Percentiles rank a stretch among this genome's conserved stretches.
Conservation (phyloP, 169 alveolate genomes). For the Besnoitia besnoiti region DNA sequence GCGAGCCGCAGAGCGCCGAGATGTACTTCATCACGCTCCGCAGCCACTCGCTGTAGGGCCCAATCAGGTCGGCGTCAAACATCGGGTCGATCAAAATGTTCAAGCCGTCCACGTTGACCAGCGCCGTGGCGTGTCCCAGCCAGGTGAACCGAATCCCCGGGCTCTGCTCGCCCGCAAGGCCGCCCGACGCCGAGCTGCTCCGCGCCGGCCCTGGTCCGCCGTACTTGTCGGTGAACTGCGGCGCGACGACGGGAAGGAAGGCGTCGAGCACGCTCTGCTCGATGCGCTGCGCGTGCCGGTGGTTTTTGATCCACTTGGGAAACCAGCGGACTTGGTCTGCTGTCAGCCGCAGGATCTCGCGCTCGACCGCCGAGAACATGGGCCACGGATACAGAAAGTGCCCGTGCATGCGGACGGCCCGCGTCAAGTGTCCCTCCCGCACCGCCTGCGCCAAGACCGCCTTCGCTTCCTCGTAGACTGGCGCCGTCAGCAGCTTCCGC, state of each 20-base stretch:
- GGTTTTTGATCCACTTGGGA: conserved; percentile 61
- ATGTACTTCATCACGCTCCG: conserved; percentile 25
- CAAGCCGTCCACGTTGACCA: conserved; percentile 47
- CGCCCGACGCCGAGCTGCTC: too few species aligned
- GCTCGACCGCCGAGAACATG: conserved; percentile 33
- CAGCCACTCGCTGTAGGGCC: conserved; percentile 43
- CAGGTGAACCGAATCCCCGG: conserved; percentile 56
- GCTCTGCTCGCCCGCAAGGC: not conserved
- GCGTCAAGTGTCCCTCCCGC: conserved; percentile 26
- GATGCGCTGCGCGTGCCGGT: conserved; percentile 38
- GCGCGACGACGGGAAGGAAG: conserved; percentile 40
- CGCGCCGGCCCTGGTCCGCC: conserved; percentile 67
- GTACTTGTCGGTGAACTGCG: conserved; percentile 42
- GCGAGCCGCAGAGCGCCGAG: conserved; percentile 40
- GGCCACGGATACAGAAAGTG: conserved; percentile 61
- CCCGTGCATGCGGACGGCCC: conserved; percentile 58
- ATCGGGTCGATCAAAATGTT: conserved; percentile 52
- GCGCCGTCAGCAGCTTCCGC: not conserved
- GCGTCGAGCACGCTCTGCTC: not conserved
- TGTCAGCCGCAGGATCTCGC: conserved; percentile 45
- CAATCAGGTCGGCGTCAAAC: conserved; percentile 48
- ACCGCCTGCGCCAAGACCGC: conserved; percentile 26
- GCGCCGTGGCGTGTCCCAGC: conserved; percentile 60
- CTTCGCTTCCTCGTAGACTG: not conserved
- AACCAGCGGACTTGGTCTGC: conserved; percentile 62